These are phyloP conservation scores for Primulina huaijiensis DNA, from an alignment of 257 asterid genomes.

Conservation along the genomic window DNA sequence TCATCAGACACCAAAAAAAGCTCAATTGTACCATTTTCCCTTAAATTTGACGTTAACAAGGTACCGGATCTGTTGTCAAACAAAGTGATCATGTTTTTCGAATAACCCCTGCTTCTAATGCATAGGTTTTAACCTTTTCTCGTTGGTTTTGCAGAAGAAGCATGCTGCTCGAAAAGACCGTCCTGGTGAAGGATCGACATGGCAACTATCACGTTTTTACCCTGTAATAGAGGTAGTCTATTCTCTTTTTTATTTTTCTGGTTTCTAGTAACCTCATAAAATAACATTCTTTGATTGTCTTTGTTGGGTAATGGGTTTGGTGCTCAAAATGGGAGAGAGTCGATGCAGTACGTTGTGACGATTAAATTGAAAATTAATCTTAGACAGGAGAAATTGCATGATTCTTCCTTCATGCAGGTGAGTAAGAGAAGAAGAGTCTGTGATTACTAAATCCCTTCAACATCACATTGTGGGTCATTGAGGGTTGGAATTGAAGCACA, in stretches of 20 bases:
- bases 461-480: neutral
- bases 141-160: constrained; percentile 60
- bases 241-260: constrained; percentile 2
- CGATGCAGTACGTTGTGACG: constrained; percentile 10
- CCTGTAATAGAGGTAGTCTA: constrained; percentile 84
- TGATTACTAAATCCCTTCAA: neutral
- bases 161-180: constrained; percentile 89
- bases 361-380: neutral
- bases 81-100: constrained; percentile 14
- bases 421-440: neutral
- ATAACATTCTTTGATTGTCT: constrained; percentile 12
- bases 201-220: constrained; percentile 96
- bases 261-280: constrained; percentile 19
- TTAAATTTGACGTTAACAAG: constrained; percentile 92
- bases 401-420: constrained; percentile 9
- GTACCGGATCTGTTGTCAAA: constrained; percentile 34
- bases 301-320: constrained; percentile 16
- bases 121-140: constrained; percentile 14
- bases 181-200: constrained; percentile 63
- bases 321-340: constrained; percentile 19
- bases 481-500: neutral
- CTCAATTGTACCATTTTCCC: constrained; percentile 68
- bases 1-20: constrained; percentile 68
- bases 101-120: constrained; percentile 21
- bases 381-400: constrained; percentile 6